These are phyloP conservation scores for Magnaporthiopsis rhizophila DNA, from an alignment of 2,329 filamentous ascomycete genomes.

Conservation along the genomic window DNA sequence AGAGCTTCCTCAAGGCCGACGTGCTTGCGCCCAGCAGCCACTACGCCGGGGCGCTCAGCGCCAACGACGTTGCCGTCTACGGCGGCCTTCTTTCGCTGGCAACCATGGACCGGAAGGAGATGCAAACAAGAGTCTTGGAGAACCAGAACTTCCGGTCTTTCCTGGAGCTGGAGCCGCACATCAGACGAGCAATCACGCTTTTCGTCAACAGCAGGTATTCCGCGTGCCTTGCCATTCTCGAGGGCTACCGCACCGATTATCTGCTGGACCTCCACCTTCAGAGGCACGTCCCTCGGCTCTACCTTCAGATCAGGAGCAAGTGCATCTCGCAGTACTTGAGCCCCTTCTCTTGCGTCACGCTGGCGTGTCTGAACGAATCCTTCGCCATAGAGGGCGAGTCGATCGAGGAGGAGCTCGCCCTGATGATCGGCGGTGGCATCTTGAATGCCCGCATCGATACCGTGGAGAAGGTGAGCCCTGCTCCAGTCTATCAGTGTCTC, in stretches of 20 bases:
- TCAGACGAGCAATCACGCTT: conserved; percentile 80
- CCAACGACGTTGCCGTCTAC: conserved; percentile 88
- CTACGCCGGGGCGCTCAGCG: conserved; percentile 66
- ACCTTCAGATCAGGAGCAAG: conserved; percentile 72
- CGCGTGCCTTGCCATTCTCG: conserved; percentile 72
- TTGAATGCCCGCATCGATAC: conserved; percentile 78
- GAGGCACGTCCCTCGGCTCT: conserved; percentile 62
- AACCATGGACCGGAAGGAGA: conserved; percentile 71
- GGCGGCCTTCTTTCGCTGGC: conserved; percentile 85
- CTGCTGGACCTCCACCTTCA: conserved; percentile 83
- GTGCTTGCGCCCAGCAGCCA: conserved; percentile 36
- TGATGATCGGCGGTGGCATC: conserved; percentile 65
- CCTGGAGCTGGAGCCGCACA: conserved; percentile 86
- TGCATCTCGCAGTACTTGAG: conserved; percentile 90
- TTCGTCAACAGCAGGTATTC: conserved; percentile 91
- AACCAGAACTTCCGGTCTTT: conserved; percentile 76
- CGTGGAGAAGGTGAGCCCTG: conserved; percentile 54
- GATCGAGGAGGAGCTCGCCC: conserved; percentile 66
- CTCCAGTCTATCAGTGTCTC: neutral
- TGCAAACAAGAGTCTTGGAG: conserved; percentile 71
- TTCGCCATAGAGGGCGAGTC: conserved; percentile 59
- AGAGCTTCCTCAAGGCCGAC: conserved; percentile 59
- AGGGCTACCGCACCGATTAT: conserved; percentile 76
- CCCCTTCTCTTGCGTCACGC: conserved; percentile 80
- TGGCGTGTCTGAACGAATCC: conserved; percentile 67